A percentile compares a stretch with the other conserved stretches of the same genome.
Conservation (phyloP, 2,329 filamentous ascomycete species). For the Rhynchosporium secalis region DNA sequence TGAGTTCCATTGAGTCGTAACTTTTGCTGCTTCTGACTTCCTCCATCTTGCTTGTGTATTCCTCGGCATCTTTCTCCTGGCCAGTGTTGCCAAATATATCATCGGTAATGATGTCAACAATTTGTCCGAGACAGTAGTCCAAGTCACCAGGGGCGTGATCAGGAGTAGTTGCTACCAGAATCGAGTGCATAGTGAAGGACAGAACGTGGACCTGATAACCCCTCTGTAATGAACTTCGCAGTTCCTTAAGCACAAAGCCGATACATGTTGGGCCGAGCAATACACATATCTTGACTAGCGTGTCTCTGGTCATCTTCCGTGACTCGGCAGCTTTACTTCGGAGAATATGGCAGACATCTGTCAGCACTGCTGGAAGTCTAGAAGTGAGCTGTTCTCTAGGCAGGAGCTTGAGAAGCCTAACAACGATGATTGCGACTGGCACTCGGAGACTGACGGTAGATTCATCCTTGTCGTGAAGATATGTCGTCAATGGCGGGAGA, state of each 20-base stretch:
- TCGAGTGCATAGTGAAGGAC: constrained; percentile 91
- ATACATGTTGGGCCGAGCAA: constrained; percentile 82
- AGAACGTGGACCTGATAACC: constrained; percentile 95
- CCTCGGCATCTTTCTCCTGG: constrained; percentile 95
- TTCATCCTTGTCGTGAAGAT: constrained; percentile 93
- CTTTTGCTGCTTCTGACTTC: constrained; percentile 98
- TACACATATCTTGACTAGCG: constrained; percentile 78
- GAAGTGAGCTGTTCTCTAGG: constrained; percentile 71
- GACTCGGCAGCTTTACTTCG: constrained; percentile 86
- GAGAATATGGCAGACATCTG: constrained; percentile 90
- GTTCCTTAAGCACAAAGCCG: constrained; percentile 89
- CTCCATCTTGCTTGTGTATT: constrained; percentile 93
- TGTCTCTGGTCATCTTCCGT: constrained; percentile 86
- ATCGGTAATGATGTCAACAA: constrained; percentile 89
- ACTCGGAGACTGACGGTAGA: constrained; percentile 90
- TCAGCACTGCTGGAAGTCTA: constrained; percentile 78
- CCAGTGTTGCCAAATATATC: constrained; percentile 92
- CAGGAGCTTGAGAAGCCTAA: constrained; percentile 82
- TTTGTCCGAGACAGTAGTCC: constrained; percentile 78
- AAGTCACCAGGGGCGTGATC: constrained; percentile 78
- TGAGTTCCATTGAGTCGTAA: constrained; percentile 93
- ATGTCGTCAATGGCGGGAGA: constrained; percentile 75
- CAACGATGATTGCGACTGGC: constrained; percentile 82
- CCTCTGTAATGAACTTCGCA: constrained; percentile 76
- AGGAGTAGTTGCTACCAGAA: constrained; percentile 74